Conservation (phyloP, 2,329 filamentous ascomycete genomes). For the Colletotrichum viniferum region DNA sequence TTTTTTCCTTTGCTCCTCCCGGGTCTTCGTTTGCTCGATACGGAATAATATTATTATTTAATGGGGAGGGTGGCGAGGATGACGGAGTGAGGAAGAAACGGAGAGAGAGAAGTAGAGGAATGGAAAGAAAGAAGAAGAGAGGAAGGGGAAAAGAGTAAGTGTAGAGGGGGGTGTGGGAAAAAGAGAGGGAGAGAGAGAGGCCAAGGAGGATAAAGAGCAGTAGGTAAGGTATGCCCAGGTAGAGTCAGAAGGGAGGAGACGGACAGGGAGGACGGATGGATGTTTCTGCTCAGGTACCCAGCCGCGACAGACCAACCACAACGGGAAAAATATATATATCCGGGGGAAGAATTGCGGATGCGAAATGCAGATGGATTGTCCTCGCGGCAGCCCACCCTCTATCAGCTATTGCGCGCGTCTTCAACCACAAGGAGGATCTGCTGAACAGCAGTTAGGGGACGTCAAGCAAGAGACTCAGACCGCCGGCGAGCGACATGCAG, state of each 20-base stretch:
- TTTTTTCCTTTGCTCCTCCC: background rate
- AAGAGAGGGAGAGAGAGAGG: background rate
- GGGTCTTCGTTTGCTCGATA: background rate
- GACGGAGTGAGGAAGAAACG: background rate
- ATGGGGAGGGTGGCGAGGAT: conserved; percentile 7
- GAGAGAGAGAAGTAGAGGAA: background rate
- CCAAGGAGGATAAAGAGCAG: conserved; percentile 3
- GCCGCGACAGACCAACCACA: background rate
- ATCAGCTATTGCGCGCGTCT: background rate
- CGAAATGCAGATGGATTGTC: background rate
- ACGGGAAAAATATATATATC: background rate
- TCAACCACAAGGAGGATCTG: background rate
- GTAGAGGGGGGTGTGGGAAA: background rate
- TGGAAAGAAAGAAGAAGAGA: background rate
- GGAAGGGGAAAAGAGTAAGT: background rate
- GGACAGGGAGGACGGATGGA: background rate
- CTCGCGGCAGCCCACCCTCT: background rate
- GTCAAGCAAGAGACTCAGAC: background rate
- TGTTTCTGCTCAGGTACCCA: background rate
- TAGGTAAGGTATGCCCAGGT: background rate
- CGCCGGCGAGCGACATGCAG: background rate
- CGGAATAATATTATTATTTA: background rate
- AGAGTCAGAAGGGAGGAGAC: background rate
- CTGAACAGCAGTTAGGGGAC: background rate
- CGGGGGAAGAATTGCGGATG: background rate